Percentiles rank a stretch among this genome's conserved stretches.
Evolutionary conservation across 2,329 filamentous ascomycete genomes (phyloP).

Genomic region (Sporothrix protearum): DNA sequence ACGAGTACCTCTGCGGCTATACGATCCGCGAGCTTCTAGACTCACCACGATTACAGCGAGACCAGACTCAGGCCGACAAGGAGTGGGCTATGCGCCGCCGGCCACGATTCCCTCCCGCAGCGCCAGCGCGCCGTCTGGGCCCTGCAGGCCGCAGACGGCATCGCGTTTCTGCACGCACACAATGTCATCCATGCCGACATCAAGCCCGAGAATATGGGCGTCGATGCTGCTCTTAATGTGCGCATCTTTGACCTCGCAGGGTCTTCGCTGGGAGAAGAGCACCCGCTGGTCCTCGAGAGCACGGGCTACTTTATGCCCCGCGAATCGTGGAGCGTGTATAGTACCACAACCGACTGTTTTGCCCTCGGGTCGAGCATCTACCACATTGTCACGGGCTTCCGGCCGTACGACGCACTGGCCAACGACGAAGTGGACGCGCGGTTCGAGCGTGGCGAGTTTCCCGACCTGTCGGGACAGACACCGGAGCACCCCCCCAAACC

Average conservation of each 20-base stretch:
- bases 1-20: slow-evolving; percentile 1
- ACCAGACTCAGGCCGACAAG: not conserved
- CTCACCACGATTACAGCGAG: not conserved
- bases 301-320: not conserved
- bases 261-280: not conserved
- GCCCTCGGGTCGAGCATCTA: not conserved
- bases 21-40: not conserved
- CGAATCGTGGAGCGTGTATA: not conserved
- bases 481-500: not conserved
- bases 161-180: slow-evolving; percentile 16
- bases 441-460: not conserved
- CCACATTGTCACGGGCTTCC: no score
- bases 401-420: not conserved
- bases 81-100: not conserved
- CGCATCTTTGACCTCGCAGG: not conserved
- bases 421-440: not conserved
- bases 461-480: not conserved
- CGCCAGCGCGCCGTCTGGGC: slow-evolving; percentile 21
- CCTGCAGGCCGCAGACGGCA: slow-evolving; percentile 20
- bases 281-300: not conserved
- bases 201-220: slow-evolving; percentile 21
- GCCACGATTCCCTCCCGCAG: slow-evolving; percentile 8
- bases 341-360: not conserved
- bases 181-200: slow-evolving; percentile 24
- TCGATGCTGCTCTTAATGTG: slow-evolving; percentile 19